These are phyloP conservation scores for Lasiosphaeria miniovina DNA, from an alignment of 495 filamentous ascomycete genomes.

Conservation along the genomic window DNA sequence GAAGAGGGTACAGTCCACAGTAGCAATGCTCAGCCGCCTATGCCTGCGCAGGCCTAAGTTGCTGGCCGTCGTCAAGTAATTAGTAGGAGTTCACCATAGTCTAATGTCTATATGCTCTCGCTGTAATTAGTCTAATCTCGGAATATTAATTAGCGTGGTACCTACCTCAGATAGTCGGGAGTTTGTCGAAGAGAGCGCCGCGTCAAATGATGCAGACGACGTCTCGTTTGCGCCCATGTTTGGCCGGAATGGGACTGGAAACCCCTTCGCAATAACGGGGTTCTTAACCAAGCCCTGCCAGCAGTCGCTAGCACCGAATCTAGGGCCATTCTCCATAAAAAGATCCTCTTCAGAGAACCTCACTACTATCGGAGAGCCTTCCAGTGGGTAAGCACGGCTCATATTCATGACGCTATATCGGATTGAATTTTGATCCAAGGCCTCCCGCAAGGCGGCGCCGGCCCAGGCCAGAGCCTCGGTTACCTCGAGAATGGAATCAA, in stretches of 20 bases:
- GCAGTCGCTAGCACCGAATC: no score
- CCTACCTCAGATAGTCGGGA: no score
- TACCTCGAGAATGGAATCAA: constrained; percentile 11
- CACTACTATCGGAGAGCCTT: not conserved
- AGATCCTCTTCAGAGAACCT: constrained; percentile 4
- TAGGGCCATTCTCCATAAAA: not conserved
- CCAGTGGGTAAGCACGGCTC: not conserved
- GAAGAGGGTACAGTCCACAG: constrained; percentile 12
- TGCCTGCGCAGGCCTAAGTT: no score
- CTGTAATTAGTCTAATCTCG: no score
- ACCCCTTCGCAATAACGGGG: constrained; percentile 10
- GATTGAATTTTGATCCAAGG: not conserved
- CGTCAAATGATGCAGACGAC: no score
- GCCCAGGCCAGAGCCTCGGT: constrained; percentile 7
- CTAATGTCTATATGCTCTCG: no score
- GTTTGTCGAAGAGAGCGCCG: no score
- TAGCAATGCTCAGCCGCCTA: not conserved
- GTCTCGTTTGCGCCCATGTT: not conserved
- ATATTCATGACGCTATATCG: not conserved
- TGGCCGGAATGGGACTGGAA: constrained; percentile 3
- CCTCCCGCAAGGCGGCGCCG: constrained; percentile 7
- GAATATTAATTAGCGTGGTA: no score
- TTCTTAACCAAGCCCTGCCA: constrained; percentile 6
- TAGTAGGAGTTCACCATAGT: no score
- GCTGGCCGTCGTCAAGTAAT: no score